Evolutionary conservation across 805 yeast genomes (phyloP), one percentile per base, ranked within the genome.

Genomic region (Isabelozyma heimii): DNA sequence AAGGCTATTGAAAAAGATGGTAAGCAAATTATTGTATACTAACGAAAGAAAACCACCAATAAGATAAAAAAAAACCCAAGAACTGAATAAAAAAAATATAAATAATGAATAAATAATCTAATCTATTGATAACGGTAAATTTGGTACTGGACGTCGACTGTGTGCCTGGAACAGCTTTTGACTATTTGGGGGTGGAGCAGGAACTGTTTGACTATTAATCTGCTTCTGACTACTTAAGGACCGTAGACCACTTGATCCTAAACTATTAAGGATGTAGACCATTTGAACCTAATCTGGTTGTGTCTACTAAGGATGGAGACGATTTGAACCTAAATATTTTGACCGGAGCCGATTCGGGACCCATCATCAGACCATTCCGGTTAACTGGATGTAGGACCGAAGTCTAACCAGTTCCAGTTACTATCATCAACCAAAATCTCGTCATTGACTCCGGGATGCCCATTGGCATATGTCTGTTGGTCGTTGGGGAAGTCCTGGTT

Each of bases 1-100:
- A 51, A 63, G 8, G 84, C 82, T 5, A 67, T 85, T 41, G 60
- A 52, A 1, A 61, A 70, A 33, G 67, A 77, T 15, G 80, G 80
- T 28, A 80, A 80, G 54, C 81, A 79, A 59, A 58, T 80, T 8
- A 61, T 78, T 47, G 57, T 55, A 15, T 30, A 30, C 35, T 30
- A 30, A 30, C 35, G 35, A 30, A 9, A 30, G 35, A 30, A 13
- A 30, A 30, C 35, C n/a, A 30, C 35, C 35, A 30, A 10, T 30
- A 30, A 30, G 10, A 20, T 20, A 20, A 20, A 20, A 20, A 28
- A 13, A 30, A 30, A 30, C 35, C 35, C 35, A 30, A 30, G 35
- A 30, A 30, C n/a, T 30, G 35, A 30, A 30, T 13, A 40, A 43
- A 33, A 28, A 28, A 9, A 7, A 43, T n/a, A 30, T 42, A 42